A percentile compares a stretch with the other conserved stretches of the same genome.
These are phyloP conservation scores for Bidens hawaiensis DNA, from an alignment of 140 eudicot species.

Conservation along the genomic window DNA sequence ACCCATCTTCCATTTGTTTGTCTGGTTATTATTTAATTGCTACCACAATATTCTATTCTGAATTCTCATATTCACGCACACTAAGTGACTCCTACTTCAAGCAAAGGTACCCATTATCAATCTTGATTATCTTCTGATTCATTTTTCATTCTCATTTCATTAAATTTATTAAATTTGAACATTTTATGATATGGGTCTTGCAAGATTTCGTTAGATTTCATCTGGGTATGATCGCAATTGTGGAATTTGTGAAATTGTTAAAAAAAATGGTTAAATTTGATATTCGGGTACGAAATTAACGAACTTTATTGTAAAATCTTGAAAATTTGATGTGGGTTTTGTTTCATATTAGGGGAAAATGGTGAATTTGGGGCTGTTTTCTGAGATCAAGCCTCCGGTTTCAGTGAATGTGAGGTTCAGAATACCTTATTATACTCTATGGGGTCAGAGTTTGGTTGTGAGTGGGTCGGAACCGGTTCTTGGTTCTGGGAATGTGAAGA, in stretches of 20 bases:
- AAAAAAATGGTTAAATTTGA: not conserved
- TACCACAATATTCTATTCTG: conserved; percentile 17
- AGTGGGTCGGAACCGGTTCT: conserved; percentile 81
- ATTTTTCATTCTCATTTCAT: too few relatives aligned
- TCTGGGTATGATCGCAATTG: conserved; percentile 21
- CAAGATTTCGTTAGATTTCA: conserved; percentile 7
- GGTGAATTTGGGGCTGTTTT: conserved; percentile 65
- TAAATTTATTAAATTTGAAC: not conserved
- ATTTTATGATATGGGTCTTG: conserved; percentile 10
- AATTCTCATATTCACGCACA: conserved; percentile 16
- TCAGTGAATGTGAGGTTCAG: conserved; percentile 63
- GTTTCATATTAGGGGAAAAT: conserved; percentile 32
- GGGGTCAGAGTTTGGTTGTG: conserved; percentile 91
- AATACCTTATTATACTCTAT: conserved; percentile 89
- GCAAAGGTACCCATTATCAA: conserved; percentile 33
- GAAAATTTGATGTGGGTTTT: not conserved
- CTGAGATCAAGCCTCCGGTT: conserved; percentile 45
- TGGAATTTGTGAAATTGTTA: not conserved
- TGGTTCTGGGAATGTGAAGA: conserved; percentile 88
- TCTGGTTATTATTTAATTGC: conserved; percentile 12
- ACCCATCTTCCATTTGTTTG: conserved; percentile 9
- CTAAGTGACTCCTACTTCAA: conserved; percentile 29
- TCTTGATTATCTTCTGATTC: too few relatives aligned
- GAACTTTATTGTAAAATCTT: conserved; percentile 10
- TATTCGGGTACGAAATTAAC: not conserved